Evolutionary conservation across 2,329 filamentous ascomycete species (phyloP).

Genomic region (Alternaria sp.): DNA sequence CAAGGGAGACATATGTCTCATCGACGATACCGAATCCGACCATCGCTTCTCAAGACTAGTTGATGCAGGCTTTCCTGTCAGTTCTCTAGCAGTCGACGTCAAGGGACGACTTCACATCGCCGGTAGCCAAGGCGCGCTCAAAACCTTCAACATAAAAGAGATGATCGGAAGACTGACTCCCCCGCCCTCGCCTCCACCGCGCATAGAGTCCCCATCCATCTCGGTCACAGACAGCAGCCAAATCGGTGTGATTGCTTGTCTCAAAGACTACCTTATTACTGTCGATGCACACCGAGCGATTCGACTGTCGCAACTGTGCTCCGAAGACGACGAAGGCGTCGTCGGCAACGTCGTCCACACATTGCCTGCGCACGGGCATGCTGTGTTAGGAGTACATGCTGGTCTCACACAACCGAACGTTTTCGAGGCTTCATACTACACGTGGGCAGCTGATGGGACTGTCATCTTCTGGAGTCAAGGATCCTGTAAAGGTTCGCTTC

Average conservation of each 20-base stretch:
- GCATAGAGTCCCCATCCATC: slow-evolving; percentile 41
- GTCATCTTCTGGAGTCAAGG: slow-evolving; percentile 88
- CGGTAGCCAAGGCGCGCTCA: slow-evolving; percentile 66
- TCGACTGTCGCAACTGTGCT: slow-evolving; percentile 62
- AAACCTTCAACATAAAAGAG: slow-evolving; percentile 52
- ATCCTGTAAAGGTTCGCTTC: slow-evolving; percentile 67
- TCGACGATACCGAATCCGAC: slow-evolving; percentile 77
- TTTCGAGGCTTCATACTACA: slow-evolving; percentile 77
- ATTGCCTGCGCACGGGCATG: slow-evolving; percentile 63
- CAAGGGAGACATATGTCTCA: slow-evolving; percentile 83
- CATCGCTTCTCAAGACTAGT: slow-evolving; percentile 73
- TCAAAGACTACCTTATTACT: slow-evolving; percentile 52
- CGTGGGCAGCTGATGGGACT: slow-evolving; percentile 83
- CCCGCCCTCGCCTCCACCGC: slow-evolving; percentile 44
- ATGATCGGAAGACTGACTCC: slow-evolving; percentile 40
- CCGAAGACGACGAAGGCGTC: slow-evolving; percentile 34
- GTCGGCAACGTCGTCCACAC: slow-evolving; percentile 47
- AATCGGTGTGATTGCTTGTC: slow-evolving; percentile 47
- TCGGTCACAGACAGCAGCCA: slow-evolving; percentile 37
- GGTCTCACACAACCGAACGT: slow-evolving; percentile 66
- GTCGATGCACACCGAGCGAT: slow-evolving; percentile 79
- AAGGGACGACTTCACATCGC: slow-evolving; percentile 70
- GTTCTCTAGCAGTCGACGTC: slow-evolving; percentile 67
- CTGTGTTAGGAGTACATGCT: slow-evolving; percentile 71
- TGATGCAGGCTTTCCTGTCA: slow-evolving; percentile 70